Base-by-base conservation (phyloP, 2,329 filamentous ascomycete species). In the Bipolaris sorokiniana region DNA sequence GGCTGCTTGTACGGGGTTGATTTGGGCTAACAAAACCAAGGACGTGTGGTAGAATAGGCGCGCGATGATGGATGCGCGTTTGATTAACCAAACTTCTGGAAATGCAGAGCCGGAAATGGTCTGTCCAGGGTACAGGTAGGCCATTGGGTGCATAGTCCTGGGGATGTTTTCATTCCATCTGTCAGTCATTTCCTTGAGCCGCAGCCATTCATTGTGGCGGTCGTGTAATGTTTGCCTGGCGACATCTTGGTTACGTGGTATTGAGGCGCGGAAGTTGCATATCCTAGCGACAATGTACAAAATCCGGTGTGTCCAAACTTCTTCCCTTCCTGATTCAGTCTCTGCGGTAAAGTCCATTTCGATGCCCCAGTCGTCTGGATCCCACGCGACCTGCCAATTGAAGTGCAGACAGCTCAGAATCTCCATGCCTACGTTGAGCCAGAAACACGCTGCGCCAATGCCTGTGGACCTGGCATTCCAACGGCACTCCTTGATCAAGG, bases 381-480 rank as follows among this genome's bases (percentile, higher is more conserved):
- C 88, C 91, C 92, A 97, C 0, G 91, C 88, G 11, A 92, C 86
- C 63, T 88, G 85, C 90, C 91, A 96, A 72, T 94, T 92, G 76
- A 92, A 92, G 63, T 91, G 89, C 15, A 97, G 81, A 74, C 92
- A 97, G 62, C 87, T 91, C 26, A 97, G 81, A n/a, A 97, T 82
- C 73, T 98, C 94, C 83, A 97, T 90, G 15, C 89, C 90, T 15
- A 96, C 88, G 67, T 96, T 97, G 36, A 97, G 81, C 93, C 94
- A 97, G 78, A 97, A 97, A 75, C 93, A 97, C 1, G 93, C 92
- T 0, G 88, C 86, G 0, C 92, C 93, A 18, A 97, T 86, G 0
- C 93, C 92, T 1, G 83, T 84, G 34, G 90, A 90, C 60, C 83
- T 86, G 0, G 91, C 91, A 67, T 91, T 89, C 94, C 94, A 97